These are phyloP conservation scores for Didymella keratinophila DNA, from an alignment of 2,329 filamentous ascomycete species.

Conservation along the genomic window DNA sequence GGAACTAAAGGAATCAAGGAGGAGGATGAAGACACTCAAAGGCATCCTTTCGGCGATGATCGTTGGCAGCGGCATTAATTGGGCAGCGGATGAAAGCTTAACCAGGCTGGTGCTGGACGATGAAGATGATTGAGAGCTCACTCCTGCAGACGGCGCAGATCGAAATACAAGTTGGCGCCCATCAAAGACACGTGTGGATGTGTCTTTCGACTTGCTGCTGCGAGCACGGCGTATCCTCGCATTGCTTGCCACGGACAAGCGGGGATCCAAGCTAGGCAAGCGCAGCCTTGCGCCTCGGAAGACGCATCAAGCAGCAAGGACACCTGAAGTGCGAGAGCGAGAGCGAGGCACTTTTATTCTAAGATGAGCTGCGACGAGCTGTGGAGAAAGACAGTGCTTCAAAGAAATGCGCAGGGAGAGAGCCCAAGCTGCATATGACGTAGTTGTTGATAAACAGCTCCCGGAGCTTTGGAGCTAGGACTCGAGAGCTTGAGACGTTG, in stretches of 20 bases:
- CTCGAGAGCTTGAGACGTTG: not conserved
- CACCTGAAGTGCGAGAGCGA: not conserved
- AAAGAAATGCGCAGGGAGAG: not conserved
- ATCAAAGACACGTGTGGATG: not conserved
- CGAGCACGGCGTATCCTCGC: not conserved
- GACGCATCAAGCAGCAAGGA: not conserved
- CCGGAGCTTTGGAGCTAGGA: conserved; percentile 13
- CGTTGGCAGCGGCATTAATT: conserved; percentile 82
- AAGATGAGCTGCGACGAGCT: not conserved
- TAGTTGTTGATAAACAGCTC: conserved; percentile 26
- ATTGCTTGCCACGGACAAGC: not conserved
- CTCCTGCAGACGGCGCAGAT: not conserved
- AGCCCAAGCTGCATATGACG: conserved; percentile 6
- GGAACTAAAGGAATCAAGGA: conserved; percentile 68
- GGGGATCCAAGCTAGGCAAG: not conserved
- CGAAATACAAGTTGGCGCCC: not conserved
- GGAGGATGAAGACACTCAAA: conserved; percentile 78
- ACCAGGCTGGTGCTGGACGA: conserved; percentile 77
- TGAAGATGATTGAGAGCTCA: conserved; percentile 46
- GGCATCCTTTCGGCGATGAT: conserved; percentile 79
- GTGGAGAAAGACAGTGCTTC: not conserved
- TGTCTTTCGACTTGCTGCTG: not conserved
- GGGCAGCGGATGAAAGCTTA: conserved; percentile 74
- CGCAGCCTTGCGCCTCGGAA: not conserved
- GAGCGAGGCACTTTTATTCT: not conserved